Evolutionary conservation across 116 monocot genomes (phyloP).

Genomic region (Posidonia oceanica): DNA sequence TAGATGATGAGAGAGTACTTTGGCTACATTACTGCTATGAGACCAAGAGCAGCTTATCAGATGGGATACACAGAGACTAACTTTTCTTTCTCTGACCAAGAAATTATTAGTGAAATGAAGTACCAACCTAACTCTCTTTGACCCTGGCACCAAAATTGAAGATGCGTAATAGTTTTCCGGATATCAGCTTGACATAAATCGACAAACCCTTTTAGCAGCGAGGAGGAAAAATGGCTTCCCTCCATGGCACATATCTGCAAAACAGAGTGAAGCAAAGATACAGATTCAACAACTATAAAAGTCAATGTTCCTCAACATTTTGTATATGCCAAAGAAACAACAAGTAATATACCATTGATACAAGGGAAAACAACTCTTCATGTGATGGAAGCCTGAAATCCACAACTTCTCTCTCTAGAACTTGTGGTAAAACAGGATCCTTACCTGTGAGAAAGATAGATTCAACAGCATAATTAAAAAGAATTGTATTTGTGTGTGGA

Average conservation of each 20-base stretch:
- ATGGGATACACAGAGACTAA: too few relatives aligned
- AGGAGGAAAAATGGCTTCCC: conserved; percentile 28
- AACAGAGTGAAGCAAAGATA: conserved; percentile 6
- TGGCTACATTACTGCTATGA: too few relatives aligned
- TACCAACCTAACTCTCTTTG: conserved; percentile 26
- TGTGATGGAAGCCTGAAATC: conserved; percentile 59
- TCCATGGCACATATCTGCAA: conserved; percentile 70
- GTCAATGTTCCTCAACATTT: background rate
- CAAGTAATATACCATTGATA: conserved; percentile 34
- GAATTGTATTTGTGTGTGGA: background rate
- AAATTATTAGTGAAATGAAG: background rate
- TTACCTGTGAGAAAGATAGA: conserved; percentile 30
- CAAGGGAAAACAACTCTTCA: conserved; percentile 48
- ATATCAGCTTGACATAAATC: conserved; percentile 61
- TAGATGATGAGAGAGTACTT: too few relatives aligned
- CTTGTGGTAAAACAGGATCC: conserved; percentile 56
- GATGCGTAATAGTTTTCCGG: conserved; percentile 66
- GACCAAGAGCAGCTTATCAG: too few relatives aligned
- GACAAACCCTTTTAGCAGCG: conserved; percentile 43
- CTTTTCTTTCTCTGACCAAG: background rate
- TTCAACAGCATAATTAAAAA: conserved; percentile 4
- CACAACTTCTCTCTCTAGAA: conserved; percentile 34
- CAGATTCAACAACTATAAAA: background rate
- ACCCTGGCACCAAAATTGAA: conserved; percentile 97
- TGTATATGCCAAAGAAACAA: conserved; percentile 4